A percentile compares a stretch with the other conserved stretches of the same genome.
These are phyloP conservation scores for Cornus suecica DNA, from an alignment of 148 eudicot species.

Conservation along the genomic window DNA sequence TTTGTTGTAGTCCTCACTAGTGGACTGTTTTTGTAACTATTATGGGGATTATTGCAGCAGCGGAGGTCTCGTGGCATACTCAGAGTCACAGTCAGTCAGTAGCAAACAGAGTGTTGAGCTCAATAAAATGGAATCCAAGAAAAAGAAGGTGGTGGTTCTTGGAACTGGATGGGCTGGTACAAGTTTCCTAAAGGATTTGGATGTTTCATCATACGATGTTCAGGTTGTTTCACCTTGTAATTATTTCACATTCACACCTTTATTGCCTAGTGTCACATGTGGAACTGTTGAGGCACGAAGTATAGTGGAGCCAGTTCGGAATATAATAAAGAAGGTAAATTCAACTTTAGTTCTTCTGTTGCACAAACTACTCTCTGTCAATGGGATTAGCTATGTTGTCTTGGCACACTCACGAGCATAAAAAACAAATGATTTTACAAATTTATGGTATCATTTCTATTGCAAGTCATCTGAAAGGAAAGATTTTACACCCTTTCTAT, in stretches of 20 bases:
- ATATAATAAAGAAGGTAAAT: slow-evolving; percentile 70
- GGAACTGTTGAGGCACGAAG: slow-evolving; percentile 91
- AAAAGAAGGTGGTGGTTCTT: slow-evolving; percentile 69
- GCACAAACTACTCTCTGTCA: background rate
- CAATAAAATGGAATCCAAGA: slow-evolving; percentile 32
- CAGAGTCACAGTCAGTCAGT: slow-evolving; percentile 47
- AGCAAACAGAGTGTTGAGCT: slow-evolving; percentile 17
- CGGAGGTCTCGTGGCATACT: slow-evolving; percentile 65
- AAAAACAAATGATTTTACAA: background rate
- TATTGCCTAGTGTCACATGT: slow-evolving; percentile 86
- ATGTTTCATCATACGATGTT: slow-evolving; percentile 69
- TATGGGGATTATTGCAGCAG: slow-evolving; percentile 38
- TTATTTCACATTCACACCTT: slow-evolving; percentile 88
- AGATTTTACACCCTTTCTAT: background rate
- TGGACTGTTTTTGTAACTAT: slow-evolving; percentile 1
- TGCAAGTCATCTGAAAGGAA: slow-evolving; percentile 1
- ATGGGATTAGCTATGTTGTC: background rate
- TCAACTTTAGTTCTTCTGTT: background rate
- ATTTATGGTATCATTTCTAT: background rate
- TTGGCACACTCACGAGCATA: background rate
- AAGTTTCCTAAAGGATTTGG: slow-evolving; percentile 69
- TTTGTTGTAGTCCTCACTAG: background rate
- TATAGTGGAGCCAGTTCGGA: slow-evolving; percentile 81
- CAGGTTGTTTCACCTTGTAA: slow-evolving; percentile 87
- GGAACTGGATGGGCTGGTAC: slow-evolving; percentile 94